A percentile compares a stretch with the other conserved stretches of the same genome.
These are phyloP conservation scores for Citrullus mucosospermus DNA, from an alignment of 306 rosid species.

Conservation along the genomic window DNA sequence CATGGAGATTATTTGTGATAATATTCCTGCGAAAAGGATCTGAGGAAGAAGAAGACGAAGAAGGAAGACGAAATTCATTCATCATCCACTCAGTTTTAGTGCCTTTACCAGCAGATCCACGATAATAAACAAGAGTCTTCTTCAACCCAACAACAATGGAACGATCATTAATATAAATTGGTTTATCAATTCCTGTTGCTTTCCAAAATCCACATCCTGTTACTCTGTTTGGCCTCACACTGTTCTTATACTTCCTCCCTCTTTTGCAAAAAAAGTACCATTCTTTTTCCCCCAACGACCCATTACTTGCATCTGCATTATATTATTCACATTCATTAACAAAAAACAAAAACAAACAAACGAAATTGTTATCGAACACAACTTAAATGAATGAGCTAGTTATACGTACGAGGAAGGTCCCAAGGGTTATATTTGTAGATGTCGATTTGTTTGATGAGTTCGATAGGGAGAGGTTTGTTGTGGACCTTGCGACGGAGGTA, in stretches of 20 bases:
- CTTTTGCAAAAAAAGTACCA: slow-evolving; percentile 28
- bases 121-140: slow-evolving; percentile 74
- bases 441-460: slow-evolving; percentile 80
- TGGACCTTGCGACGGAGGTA: slow-evolving; percentile 71
- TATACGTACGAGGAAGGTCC: slow-evolving; percentile 57
- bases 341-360: not conserved
- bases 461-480: slow-evolving; percentile 36
- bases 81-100: slow-evolving; percentile 98
- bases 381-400: too few relatives aligned
- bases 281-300: slow-evolving; percentile 18
- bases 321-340: too few relatives aligned
- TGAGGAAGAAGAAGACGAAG: not conserved
- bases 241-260: slow-evolving; percentile 28
- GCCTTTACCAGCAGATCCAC: slow-evolving; percentile 83
- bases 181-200: slow-evolving; percentile 29
- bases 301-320: slow-evolving; percentile 11
- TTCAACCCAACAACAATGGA: slow-evolving; percentile 43
- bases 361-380: too few relatives aligned
- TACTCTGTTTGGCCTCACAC: slow-evolving; percentile 27
- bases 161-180: slow-evolving; percentile 20
- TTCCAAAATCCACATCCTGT: slow-evolving; percentile 30
- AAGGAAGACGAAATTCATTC: slow-evolving; percentile 88
- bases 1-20: slow-evolving; percentile 12
- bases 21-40: not conserved
- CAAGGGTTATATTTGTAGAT: slow-evolving; percentile 32